Conservation (phyloP, 192 early-diverging fungal genomes). For the Entomortierella lignicola region DNA sequence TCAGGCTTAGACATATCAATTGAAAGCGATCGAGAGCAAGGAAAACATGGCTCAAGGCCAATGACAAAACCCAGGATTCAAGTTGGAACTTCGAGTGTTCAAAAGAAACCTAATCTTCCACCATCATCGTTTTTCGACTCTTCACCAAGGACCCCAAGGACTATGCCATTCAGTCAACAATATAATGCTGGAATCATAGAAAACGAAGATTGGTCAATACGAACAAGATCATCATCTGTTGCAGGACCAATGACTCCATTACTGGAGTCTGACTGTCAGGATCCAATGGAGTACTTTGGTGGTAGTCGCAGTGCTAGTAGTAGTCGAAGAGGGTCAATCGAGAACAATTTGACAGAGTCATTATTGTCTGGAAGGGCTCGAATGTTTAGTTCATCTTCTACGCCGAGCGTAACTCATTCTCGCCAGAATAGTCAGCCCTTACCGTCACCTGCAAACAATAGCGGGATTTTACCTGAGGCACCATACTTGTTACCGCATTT, state of each 20-base stretch:
- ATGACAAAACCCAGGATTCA: conserved; percentile 25
- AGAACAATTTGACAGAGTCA: conserved; percentile 50
- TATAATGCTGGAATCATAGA: neutral
- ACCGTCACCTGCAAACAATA: neutral
- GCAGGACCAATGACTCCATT: conserved; percentile 31
- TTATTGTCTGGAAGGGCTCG: conserved; percentile 29
- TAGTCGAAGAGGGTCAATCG: conserved; percentile 35
- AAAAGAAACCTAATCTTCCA: conserved; percentile 3
- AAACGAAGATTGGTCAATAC: conserved; percentile 35
- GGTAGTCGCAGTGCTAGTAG: conserved; percentile 45
- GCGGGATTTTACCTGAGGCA: neutral
- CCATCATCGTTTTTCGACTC: conserved; percentile 45
- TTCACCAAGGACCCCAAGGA: conserved; percentile 36
- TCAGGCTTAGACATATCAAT: conserved; percentile 46
- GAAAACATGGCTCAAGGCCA: conserved; percentile 24
- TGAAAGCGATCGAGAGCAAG: conserved; percentile 44
- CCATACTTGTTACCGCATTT: conserved; percentile 5
- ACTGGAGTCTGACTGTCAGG: conserved; percentile 22
- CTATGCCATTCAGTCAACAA: conserved; percentile 50
- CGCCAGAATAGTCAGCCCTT: conserved; percentile 1
- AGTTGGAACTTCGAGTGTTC: neutral
- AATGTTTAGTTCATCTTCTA: conserved; percentile 23
- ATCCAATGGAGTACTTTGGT: conserved; percentile 42
- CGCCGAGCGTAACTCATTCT: neutral
- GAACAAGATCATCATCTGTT: conserved; percentile 33